Percentiles rank a stretch among this genome's conserved stretches.
Conservation (phyloP, 106 monocot species). For the Phalaenopsis equestris region DNA sequence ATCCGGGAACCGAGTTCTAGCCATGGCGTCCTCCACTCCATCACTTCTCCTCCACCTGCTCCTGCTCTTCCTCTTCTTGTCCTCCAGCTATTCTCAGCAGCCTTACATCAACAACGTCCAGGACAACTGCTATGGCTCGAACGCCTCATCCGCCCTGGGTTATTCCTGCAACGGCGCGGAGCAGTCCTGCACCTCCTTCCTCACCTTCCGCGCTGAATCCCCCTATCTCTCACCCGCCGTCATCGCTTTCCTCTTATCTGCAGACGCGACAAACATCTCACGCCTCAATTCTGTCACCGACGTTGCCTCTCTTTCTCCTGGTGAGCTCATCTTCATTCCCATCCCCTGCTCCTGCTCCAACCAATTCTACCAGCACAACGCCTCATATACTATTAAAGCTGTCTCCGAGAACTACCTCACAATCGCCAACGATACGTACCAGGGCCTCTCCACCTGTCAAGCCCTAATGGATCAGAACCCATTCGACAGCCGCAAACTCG, state of each 20-base stretch:
- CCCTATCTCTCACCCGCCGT: conserved; percentile 34
- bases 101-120: conserved; percentile 43
- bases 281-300: conserved; percentile 32
- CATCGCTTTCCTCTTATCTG: conserved; percentile 53
- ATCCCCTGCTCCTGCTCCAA: conserved; percentile 33
- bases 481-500: conserved; percentile 17
- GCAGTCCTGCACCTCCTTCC: conserved; percentile 42
- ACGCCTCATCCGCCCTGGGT: conserved; percentile 55
- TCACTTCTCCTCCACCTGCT: not conserved
- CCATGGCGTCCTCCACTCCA: not conserved
- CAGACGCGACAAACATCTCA: conserved; percentile 30
- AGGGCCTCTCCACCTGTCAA: conserved; percentile 80
- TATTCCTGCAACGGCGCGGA: conserved; percentile 48
- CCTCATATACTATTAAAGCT: conserved; percentile 32
- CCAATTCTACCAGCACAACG: conserved; percentile 63
- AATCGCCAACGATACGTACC: conserved; percentile 71
- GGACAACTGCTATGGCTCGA: conserved; percentile 31
- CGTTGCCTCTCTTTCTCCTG: conserved; percentile 17
- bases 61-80: conserved; percentile 2
- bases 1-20: not conserved
- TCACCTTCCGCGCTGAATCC: conserved; percentile 59
- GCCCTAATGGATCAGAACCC: conserved; percentile 77
- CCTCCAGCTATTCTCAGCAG: conserved; percentile 33
- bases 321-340: conserved; percentile 37
- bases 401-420: conserved; percentile 36